Evolutionary conservation across 495 filamentous ascomycete species (phyloP).

Genomic region (Lophiostoma macrostomum): DNA sequence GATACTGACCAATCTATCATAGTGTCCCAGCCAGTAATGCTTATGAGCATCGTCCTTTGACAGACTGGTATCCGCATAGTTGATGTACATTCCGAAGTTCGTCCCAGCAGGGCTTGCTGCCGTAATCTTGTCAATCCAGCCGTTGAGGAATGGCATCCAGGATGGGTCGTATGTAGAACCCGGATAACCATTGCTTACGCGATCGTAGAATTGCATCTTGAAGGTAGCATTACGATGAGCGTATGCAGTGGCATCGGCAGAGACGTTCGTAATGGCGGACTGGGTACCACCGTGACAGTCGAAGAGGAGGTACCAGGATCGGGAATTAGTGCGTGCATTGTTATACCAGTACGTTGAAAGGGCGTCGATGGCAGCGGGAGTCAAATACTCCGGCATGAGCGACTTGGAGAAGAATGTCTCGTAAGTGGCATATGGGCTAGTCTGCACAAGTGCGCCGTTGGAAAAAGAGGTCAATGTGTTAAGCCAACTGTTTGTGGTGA

Average conservation of each 20-base stretch:
- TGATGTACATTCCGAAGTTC: constrained; percentile 55
- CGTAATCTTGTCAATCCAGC: constrained; percentile 35
- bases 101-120: constrained; percentile 32
- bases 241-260: constrained; percentile 43
- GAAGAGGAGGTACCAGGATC: constrained; percentile 23
- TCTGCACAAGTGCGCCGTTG: constrained; percentile 16
- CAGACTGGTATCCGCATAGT: constrained; percentile 65
- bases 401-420: constrained; percentile 54
- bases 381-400: constrained; percentile 39
- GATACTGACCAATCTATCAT: constrained; percentile 45
- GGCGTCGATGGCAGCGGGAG: constrained; percentile 37
- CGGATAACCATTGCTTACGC: constrained; percentile 33
- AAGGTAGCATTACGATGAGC: constrained; percentile 56
- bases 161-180: constrained; percentile 26
- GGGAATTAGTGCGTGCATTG: constrained; percentile 15
- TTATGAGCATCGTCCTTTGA: constrained; percentile 45
- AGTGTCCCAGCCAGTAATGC: constrained; percentile 55
- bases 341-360: constrained; percentile 48
- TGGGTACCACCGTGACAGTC: constrained; percentile 20
- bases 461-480: constrained; percentile 17
- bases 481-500: constrained; percentile 18
- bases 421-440: constrained; percentile 24
- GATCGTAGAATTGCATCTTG: constrained; percentile 55
- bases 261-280: constrained; percentile 10
- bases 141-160: constrained; percentile 48